A percentile compares a stretch with the other conserved stretches of the same genome.
These are phyloP conservation scores for Diddensiella transvaalensis DNA, from an alignment of 805 yeast species.

Conservation along the genomic window DNA sequence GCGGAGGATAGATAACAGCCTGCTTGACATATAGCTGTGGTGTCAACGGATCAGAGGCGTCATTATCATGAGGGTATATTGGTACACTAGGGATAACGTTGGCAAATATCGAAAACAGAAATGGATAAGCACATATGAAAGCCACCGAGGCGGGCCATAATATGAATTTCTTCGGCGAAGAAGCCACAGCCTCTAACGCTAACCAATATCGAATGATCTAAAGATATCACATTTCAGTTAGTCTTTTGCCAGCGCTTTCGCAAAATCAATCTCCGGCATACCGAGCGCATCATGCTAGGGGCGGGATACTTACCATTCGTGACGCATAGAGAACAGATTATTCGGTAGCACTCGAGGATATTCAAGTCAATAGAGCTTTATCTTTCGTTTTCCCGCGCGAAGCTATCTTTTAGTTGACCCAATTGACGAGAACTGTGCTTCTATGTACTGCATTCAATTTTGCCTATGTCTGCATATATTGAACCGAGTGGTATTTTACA, in stretches of 20 bases:
- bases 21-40: constrained; percentile 33
- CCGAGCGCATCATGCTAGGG: too few species aligned
- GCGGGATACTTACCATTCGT: neutral
- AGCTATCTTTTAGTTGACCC: too few species aligned
- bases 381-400: too few species aligned
- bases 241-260: too few species aligned
- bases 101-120: constrained; percentile 38
- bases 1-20: constrained; percentile 31
- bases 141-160: constrained; percentile 48
- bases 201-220: neutral
- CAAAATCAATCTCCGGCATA: too few species aligned
- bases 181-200: constrained; percentile 5
- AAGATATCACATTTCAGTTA: neutral
- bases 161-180: constrained; percentile 29
- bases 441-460: too few species aligned
- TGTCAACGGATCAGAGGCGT: constrained; percentile 6
- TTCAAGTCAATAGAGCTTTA: too few species aligned
- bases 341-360: too few species aligned
- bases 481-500: too few species aligned
- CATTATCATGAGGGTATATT: constrained; percentile 10
- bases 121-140: constrained; percentile 48
- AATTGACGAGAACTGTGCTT: too few species aligned
- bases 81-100: constrained; percentile 23
- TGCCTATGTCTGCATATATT: too few species aligned
- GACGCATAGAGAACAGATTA: neutral